Base-by-base conservation (phyloP, 2,329 filamentous ascomycete species). In the Cladosporium halotolerans region DNA sequence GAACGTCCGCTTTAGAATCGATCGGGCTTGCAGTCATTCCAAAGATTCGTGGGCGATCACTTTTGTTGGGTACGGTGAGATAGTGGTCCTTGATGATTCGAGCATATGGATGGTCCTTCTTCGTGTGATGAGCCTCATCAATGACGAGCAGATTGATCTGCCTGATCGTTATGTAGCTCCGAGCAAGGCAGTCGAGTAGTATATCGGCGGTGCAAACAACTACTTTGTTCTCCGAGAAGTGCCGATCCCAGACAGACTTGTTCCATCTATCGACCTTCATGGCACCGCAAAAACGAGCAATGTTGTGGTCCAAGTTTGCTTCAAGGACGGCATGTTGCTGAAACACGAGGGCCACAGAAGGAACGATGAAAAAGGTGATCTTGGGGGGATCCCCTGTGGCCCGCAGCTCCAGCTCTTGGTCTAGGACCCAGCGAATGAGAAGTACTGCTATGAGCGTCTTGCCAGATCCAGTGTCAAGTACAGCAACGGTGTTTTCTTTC, bases 21-120 rank as follows among this genome's bases (percentile, higher is more conserved):
- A 96, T 85, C 0, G 93, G 93, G 0, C 93, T 97, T 7, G 93
- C 93, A 1, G 93, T 99, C 92, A 97, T 96, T 23, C 92, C 92
- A 60, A 99, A 87, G 16, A 99, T 84, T 36, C 84, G 85, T 3
- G 93, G 93, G 4, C 83, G 78, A 45, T 71, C 72, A 0, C 65
- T 61, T 0, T 67, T 58, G 1, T 76, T 71, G 1, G 67, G 60
- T 31, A 77, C 73, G 2, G 77, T 70, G 1, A 82, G 58, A 64
- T 96, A 97, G 61, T 88, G 90, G 55, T 95, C 86, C 62, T 88
- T 90, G 71, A 99, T 88, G 55, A 99, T 93, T 28, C 78, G 79
- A 16, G 92, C 89, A 65, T 96, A 99, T 0, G 89, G 80, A 63
- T 99, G 93, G 48, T 90, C 87, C 68, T 92, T 95, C 71, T 99